A percentile compares a stretch with the other conserved stretches of the same genome.
These are phyloP conservation scores for Isabelozyma gotoi DNA, from an alignment of 805 yeast species.

Conservation along the genomic window DNA sequence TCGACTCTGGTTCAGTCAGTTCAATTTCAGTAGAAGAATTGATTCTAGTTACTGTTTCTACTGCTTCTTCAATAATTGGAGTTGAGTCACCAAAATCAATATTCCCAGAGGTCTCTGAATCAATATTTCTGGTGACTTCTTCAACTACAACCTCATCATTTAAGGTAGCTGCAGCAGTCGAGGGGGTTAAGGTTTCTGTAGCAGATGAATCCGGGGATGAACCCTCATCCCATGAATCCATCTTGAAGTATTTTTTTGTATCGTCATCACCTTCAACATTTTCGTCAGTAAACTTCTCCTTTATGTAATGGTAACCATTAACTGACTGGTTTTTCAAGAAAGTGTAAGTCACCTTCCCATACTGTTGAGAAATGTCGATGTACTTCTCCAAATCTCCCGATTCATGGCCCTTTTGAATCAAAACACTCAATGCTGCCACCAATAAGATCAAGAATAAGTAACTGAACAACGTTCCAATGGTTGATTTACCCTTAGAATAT, in stretches of 20 bases:
- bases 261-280: slow-evolving; percentile 20
- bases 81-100: slow-evolving; percentile 10
- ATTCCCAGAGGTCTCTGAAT: slow-evolving; percentile 9
- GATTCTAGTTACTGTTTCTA: neutral
- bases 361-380: slow-evolving; percentile 15
- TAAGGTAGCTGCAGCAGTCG: slow-evolving; percentile 2
- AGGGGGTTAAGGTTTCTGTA: neutral
- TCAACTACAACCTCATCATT: slow-evolving; percentile 9
- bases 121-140: slow-evolving; percentile 17
- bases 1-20: too few species aligned
- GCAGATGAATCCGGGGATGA: slow-evolving; percentile 1
- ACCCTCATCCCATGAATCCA: slow-evolving; percentile 19
- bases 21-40: too few species aligned
- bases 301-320: slow-evolving; percentile 23
- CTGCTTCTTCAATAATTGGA: neutral
- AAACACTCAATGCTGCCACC: slow-evolving; percentile 29
- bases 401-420: slow-evolving; percentile 34
- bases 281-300: slow-evolving; percentile 25
- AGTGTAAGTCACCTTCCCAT: slow-evolving; percentile 8
- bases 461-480: slow-evolving; percentile 31
- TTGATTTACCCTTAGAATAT: slow-evolving; percentile 40
- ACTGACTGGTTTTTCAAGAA: slow-evolving; percentile 6
- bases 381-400: slow-evolving; percentile 31
- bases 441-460: slow-evolving; percentile 33
- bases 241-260: slow-evolving; percentile 20